Base-by-base conservation (phyloP, 495 filamentous ascomycete species). In the Lasiosphaeria ovina region DNA sequence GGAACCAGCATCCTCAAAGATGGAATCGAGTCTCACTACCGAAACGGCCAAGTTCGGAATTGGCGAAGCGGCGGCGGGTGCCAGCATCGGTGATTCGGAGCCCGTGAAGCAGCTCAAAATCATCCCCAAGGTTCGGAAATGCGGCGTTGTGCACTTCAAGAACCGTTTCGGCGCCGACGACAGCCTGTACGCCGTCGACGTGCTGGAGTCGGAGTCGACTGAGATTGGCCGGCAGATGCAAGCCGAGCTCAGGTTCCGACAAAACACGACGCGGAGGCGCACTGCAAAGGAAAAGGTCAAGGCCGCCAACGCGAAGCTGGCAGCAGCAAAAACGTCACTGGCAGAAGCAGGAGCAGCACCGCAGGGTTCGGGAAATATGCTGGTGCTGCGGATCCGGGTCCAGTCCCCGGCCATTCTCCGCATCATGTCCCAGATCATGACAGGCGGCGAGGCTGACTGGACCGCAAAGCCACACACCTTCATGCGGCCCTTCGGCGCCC, bases 351-450 rank as follows among this genome's bases (percentile, higher is more conserved):
- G 24, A 24, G 24, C 34, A 51, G 36, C 57, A 24, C 38, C 38
- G 24, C 50, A 53, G 24, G 6, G 50, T 12, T 57, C 56, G 17
- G 53, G 60, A 3, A 61, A 66, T 5, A 69, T 54, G 11, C 68
- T 70, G 48, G 66, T 76, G 17, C 62, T 69, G 42, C 72, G 76
- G 4, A 62, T 79, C 47, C 74, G 76, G 1, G 68, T 79, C 51
- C 72, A 77, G 58, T 77, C 75, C 0, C 71, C 66, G 36, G 60
- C 67, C 14, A 31, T 79, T 11, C 61, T 79, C 4, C 61, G 60
- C 12, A 68, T 70, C 17, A 55, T 74, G 36, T 8, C 70, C 3
- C 59, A 66, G 3, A 57, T 71, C 24, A 50, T 66, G 24, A 66
- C 65, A 33, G 65, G 66, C 45, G 65, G 48, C 6, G 62, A 66